Evolutionary conservation across 805 yeast species (phyloP).

Genomic region (Schwanniomyces vanrijiae): DNA sequence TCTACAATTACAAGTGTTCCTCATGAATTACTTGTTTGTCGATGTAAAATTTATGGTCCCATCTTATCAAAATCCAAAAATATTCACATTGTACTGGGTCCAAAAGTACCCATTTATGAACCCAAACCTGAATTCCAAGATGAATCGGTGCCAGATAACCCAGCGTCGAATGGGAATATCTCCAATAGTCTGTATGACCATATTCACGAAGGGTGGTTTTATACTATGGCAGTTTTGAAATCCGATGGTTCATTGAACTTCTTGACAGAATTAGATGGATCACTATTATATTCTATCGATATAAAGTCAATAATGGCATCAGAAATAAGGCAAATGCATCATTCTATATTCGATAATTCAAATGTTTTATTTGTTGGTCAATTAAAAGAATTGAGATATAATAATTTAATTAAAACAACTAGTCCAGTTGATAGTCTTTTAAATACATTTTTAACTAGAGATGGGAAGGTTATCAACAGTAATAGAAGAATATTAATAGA

Average conservation of each 20-base stretch:
- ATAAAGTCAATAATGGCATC: conserved; percentile 50
- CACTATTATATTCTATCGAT: conserved; percentile 58
- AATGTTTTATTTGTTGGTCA: conserved; percentile 60
- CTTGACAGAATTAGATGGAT: conserved; percentile 63
- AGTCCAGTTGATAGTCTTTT: conserved; percentile 20
- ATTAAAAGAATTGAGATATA: conserved; percentile 51
- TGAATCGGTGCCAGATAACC: conserved; percentile 1
- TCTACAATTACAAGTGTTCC: conserved; percentile 19
- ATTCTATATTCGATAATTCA: conserved; percentile 59
- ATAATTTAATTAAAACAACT: conserved; percentile 35
- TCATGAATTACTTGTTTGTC: conserved; percentile 55
- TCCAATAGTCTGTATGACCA: conserved; percentile 6
- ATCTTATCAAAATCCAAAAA: conserved; percentile 42
- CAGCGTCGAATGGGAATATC: conserved; percentile 6
- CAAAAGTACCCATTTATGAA: conserved; percentile 35
- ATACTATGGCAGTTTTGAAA: conserved; percentile 67
- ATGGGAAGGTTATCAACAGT: conserved; percentile 31
- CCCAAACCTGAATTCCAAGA: conserved; percentile 8
- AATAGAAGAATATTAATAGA: conserved; percentile 51
- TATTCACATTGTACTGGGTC: conserved; percentile 36
- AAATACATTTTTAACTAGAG: conserved; percentile 30
- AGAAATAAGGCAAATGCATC: conserved; percentile 65
- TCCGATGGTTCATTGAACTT: conserved; percentile 63
- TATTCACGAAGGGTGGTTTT: conserved; percentile 64
- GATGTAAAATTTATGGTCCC: conserved; percentile 68